Conservation (phyloP, 2,329 filamentous ascomycete species). For the Fusarium odoratissimum region DNA sequence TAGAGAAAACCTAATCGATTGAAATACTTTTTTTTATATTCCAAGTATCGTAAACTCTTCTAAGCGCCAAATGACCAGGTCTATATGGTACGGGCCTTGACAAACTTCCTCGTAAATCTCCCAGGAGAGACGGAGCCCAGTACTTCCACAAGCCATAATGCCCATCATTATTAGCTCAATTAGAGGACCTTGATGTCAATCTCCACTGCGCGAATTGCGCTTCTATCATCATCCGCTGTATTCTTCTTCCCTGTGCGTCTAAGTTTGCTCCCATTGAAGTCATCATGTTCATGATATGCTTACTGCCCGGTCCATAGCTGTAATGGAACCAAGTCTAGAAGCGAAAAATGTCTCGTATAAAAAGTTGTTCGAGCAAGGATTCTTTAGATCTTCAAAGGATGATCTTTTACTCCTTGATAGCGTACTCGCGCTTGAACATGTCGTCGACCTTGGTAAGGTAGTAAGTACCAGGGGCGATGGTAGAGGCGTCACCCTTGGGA, state of each 20-base stretch:
- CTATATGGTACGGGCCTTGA: conserved; percentile 38
- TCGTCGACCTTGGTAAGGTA: conserved; percentile 85
- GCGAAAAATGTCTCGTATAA: conserved; percentile 25
- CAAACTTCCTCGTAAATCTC: conserved; percentile 35
- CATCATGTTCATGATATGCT: conserved; percentile 41
- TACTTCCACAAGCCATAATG: conserved; percentile 43
- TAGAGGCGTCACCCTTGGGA: conserved; percentile 75
- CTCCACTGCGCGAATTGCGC: conserved; percentile 31
- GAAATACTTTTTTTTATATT: conserved; percentile 41
- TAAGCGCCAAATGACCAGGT: conserved; percentile 36
- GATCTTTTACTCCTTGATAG: conserved; percentile 73
- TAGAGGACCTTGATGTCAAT: conserved; percentile 36
- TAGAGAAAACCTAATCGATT: not conserved
- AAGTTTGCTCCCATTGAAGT: conserved; percentile 36
- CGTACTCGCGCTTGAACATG: conserved; percentile 86
- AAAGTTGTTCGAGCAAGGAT: conserved; percentile 30
- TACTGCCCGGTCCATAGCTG: conserved; percentile 17
- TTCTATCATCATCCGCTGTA: conserved; percentile 43
- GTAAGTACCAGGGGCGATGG: conserved; percentile 75
- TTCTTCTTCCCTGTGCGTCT: conserved; percentile 45
- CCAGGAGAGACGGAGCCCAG: conserved; percentile 35
- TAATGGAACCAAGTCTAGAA: conserved; percentile 19
- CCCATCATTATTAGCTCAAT: conserved; percentile 40
- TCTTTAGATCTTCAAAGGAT: conserved; percentile 5
- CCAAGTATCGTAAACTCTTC: conserved; percentile 30